phyloP scores from a whole-genome alignment of 192 early-diverging fungal genomes.

The Linnemannia schmuckeri region DNA sequence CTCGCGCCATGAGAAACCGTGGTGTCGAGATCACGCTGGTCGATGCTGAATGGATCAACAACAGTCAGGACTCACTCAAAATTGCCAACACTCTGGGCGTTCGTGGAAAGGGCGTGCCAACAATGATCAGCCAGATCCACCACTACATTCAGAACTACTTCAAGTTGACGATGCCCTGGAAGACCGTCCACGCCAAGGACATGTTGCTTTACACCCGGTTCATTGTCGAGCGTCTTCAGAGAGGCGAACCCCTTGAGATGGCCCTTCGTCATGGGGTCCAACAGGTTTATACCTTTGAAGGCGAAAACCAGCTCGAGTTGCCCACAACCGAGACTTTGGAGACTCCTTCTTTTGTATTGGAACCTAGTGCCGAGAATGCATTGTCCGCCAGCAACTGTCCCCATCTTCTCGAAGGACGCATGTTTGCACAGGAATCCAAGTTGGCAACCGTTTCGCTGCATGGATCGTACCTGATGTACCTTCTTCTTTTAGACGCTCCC shows the following conservation, averaged over 20 bases:
- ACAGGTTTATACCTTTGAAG: slow-evolving; percentile 59
- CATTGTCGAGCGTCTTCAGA: slow-evolving; percentile 64
- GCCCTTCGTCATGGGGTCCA: slow-evolving; percentile 61
- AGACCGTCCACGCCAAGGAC: slow-evolving; percentile 59
- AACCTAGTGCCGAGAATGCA: slow-evolving; percentile 21
- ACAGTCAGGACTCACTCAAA: slow-evolving; percentile 62
- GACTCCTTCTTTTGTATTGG: slow-evolving; percentile 27
- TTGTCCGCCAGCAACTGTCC: slow-evolving; percentile 61
- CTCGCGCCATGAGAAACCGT: slow-evolving; percentile 97
- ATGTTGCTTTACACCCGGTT: slow-evolving; percentile 61
- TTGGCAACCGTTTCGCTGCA: slow-evolving; percentile 67
- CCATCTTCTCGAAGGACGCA: slow-evolving; percentile 60
- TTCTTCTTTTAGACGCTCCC: slow-evolving; percentile 49
- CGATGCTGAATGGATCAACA: slow-evolving; percentile 64
- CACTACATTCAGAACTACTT: slow-evolving; percentile 50
- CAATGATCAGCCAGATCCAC: slow-evolving; percentile 58
- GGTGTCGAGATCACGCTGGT: slow-evolving; percentile 91
- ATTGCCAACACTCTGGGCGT: slow-evolving; percentile 63
- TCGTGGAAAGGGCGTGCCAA: slow-evolving; percentile 55
- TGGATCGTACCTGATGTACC: slow-evolving; percentile 65
- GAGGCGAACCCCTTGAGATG: slow-evolving; percentile 58
- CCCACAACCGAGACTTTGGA: slow-evolving; percentile 15
- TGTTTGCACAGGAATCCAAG: slow-evolving; percentile 69
- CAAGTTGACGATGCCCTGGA: slow-evolving; percentile 33
- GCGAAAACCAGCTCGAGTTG: slow-evolving; percentile 34